These are phyloP conservation scores for Rhizopogon roseolus DNA, from an alignment of 768 basidiomycete species.

Conservation along the genomic window DNA sequence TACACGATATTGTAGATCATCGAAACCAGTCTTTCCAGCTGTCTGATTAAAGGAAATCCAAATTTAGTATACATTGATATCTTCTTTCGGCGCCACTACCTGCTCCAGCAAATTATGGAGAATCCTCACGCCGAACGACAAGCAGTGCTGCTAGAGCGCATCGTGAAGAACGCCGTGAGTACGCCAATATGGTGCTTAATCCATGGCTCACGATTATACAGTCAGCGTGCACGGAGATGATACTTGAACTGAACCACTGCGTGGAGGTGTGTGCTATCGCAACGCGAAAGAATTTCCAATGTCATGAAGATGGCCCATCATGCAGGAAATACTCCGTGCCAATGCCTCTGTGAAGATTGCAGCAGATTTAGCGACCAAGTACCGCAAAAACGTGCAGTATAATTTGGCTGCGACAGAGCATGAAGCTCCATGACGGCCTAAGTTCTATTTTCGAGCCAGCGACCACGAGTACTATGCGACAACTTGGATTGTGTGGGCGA, in stretches of 20 bases:
- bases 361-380: constrained; percentile 80
- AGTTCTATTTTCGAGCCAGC: not conserved
- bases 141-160: constrained; percentile 84
- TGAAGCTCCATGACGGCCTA: constrained; percentile 8
- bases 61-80: not conserved
- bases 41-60: not conserved
- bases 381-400: constrained; percentile 90
- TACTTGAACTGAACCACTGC: constrained; percentile 84
- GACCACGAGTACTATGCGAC: not conserved
- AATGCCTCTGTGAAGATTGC: constrained; percentile 76
- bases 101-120: constrained; percentile 55
- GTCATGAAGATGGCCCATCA: not conserved
- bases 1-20: not conserved
- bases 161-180: constrained; percentile 84
- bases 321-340: constrained; percentile 74
- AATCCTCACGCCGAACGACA: constrained; percentile 94
- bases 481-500: no score
- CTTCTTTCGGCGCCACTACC: not conserved
- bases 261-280: constrained; percentile 54
- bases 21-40: not conserved
- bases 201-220: constrained; percentile 22
- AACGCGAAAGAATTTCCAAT: not conserved
- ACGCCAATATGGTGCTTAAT: not conserved
- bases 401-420: constrained; percentile 73
- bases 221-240: constrained; percentile 92